A percentile compares a stretch with the other conserved stretches of the same genome.
phyloP scores from a whole-genome alignment of 2,329 filamentous ascomycete species.

The Ilyonectria destructans region DNA sequence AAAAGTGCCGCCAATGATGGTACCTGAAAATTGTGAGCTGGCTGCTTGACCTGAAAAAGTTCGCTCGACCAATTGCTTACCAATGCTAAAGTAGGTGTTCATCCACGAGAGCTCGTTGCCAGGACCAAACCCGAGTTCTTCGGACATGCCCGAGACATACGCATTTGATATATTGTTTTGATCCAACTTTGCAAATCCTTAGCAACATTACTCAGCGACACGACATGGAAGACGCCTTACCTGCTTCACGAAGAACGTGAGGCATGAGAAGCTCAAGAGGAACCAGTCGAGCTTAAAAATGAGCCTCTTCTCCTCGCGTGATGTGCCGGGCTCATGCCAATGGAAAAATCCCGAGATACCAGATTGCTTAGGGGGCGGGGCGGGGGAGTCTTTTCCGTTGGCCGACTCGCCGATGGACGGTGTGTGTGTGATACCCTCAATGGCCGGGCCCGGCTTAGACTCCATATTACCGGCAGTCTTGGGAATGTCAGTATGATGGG shows the following conservation, averaged over 20 bases:
- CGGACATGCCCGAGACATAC: slow-evolving; percentile 64
- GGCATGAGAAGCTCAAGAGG: slow-evolving; percentile 56
- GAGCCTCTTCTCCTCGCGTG: slow-evolving; percentile 60
- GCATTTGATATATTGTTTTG: slow-evolving; percentile 65
- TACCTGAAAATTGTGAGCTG: slow-evolving; percentile 36
- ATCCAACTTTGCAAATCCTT: slow-evolving; percentile 54
- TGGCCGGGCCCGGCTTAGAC: neutral
- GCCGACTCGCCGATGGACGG: neutral
- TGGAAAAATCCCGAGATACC: slow-evolving; percentile 53
- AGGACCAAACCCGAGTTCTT: slow-evolving; percentile 61
- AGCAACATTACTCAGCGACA: slow-evolving; percentile 6
- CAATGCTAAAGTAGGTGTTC: slow-evolving; percentile 65
- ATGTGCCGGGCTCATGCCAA: slow-evolving; percentile 61
- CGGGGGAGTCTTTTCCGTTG: neutral
- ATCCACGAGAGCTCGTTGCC: slow-evolving; percentile 62
- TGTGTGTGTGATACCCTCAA: neutral
- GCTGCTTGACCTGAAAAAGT: no score
- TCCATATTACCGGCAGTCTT: neutral
- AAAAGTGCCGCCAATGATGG: slow-evolving; percentile 62
- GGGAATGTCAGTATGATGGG: neutral
- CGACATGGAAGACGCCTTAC: slow-evolving; percentile 5
- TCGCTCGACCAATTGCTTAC: slow-evolving; percentile 32
- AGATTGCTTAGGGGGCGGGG: neutral
- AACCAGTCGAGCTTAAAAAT: slow-evolving; percentile 68
- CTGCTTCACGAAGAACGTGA: slow-evolving; percentile 65